phyloP scores from a whole-genome alignment of 2,329 filamentous ascomycete species.

The Clarireedia homoeocarpa region DNA sequence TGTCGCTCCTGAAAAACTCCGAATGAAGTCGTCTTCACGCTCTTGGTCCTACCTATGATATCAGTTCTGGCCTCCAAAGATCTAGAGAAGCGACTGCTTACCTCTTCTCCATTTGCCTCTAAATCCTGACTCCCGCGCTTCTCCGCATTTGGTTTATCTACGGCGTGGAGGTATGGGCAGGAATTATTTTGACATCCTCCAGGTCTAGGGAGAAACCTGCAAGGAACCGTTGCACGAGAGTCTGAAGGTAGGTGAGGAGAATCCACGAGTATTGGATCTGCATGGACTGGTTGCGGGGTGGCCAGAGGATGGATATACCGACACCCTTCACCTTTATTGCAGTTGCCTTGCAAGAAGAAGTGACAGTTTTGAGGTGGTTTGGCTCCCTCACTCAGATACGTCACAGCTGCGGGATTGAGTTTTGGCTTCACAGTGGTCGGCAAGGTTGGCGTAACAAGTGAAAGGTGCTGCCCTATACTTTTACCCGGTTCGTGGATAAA shows the following conservation, averaged over 20 bases:
- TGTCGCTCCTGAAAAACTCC: constrained; percentile 18
- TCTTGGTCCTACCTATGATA: background rate
- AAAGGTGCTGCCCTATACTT: background rate
- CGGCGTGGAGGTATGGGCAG: background rate
- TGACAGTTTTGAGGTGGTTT: background rate
- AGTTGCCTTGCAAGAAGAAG: background rate
- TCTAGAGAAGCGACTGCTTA: background rate
- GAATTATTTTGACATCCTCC: background rate
- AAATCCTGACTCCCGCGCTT: background rate
- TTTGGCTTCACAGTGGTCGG: background rate
- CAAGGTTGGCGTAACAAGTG: background rate
- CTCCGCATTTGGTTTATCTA: background rate
- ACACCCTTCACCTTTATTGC: background rate
- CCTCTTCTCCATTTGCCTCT: background rate
- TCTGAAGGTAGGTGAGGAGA: background rate
- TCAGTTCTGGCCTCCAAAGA: background rate
- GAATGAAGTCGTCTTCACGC: constrained; percentile 17
- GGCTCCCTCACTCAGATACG: background rate
- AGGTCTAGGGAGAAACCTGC: background rate
- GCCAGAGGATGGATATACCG: background rate
- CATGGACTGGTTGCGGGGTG: background rate
- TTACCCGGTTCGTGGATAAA: background rate
- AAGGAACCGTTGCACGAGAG: background rate
- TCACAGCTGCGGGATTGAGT: background rate
- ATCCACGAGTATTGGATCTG: background rate